phyloP scores from a whole-genome alignment of 768 basidiomycete species.

The Brasilioporus rufonigricans region DNA sequence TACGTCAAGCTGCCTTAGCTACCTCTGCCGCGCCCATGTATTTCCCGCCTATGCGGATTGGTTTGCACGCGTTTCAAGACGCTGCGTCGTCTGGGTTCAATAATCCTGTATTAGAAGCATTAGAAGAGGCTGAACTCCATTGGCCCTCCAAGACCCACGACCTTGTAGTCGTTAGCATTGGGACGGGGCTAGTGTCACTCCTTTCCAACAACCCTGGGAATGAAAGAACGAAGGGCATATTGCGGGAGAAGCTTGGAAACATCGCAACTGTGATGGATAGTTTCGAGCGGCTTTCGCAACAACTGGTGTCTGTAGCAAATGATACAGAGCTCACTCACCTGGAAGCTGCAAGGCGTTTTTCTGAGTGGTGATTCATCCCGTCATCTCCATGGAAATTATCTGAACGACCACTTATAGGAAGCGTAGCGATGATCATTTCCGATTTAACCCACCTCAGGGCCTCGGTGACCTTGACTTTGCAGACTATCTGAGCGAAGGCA shows the following conservation, averaged over 20 bases:
- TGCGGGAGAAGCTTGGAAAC: not conserved
- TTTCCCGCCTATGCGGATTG: not conserved
- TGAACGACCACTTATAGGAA: not conserved
- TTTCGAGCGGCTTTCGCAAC: not conserved
- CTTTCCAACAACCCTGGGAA: not conserved
- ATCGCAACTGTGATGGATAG: not conserved
- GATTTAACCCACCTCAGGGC: not conserved
- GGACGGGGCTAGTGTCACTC: not conserved
- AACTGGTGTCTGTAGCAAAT: not conserved
- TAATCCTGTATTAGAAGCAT: not conserved
- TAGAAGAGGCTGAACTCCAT: not conserved
- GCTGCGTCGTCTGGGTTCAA: not conserved
- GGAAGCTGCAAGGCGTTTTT: not conserved
- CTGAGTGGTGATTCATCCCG: not conserved
- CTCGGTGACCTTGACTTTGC: not conserved
- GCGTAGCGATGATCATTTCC: not conserved
- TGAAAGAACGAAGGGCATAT: not conserved
- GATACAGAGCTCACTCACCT: not conserved
- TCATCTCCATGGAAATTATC: not conserved
- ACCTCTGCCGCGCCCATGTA: not conserved
- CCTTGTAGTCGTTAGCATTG: not conserved
- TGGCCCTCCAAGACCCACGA: not conserved
- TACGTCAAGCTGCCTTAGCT: not conserved
- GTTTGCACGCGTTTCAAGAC: not conserved
- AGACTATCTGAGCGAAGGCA: not conserved